A percentile compares a stretch with the other conserved stretches of the same genome.
phyloP scores from a whole-genome alignment of 2,329 filamentous ascomycete genomes.

The Epichloe bromicola region DNA sequence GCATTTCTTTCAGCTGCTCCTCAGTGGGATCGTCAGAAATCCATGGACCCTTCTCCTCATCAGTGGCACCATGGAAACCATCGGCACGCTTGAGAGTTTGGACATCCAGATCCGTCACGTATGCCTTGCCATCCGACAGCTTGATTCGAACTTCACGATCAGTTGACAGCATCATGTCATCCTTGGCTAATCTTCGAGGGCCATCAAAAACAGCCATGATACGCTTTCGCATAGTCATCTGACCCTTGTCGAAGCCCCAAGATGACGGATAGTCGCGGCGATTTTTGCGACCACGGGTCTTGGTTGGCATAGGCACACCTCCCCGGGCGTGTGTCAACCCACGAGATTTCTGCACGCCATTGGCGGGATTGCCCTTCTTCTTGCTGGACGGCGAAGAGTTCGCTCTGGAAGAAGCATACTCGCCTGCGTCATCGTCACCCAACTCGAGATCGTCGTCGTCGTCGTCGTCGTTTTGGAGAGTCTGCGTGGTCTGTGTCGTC shows the following conservation, averaged over 20 bases:
- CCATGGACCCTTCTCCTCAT: slow-evolving; percentile 82
- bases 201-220: slow-evolving; percentile 90
- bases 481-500: slow-evolving; percentile 29
- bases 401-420: slow-evolving; percentile 32
- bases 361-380: slow-evolving; percentile 42
- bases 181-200: slow-evolving; percentile 77
- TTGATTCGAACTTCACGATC: slow-evolving; percentile 87
- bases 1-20: slow-evolving; percentile 47
- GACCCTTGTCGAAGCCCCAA: slow-evolving; percentile 83
- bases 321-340: slow-evolving; percentile 70
- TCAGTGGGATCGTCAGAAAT: slow-evolving; percentile 57
- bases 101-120: slow-evolving; percentile 87
- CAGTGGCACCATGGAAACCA: slow-evolving; percentile 65
- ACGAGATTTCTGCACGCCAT: slow-evolving; percentile 51
- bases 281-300: slow-evolving; percentile 67
- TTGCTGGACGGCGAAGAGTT: slow-evolving; percentile 29
- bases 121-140: slow-evolving; percentile 61
- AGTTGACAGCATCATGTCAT: slow-evolving; percentile 96
- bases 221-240: slow-evolving; percentile 98
- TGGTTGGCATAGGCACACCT: slow-evolving; percentile 46
- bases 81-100: slow-evolving; percentile 82
- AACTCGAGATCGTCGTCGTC: slow-evolving; percentile 32
- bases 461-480: slow-evolving; percentile 32
- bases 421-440: slow-evolving; percentile 39
- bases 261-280: slow-evolving; percentile 85